These are phyloP conservation scores for Corynascus novoguineensis DNA, from an alignment of 495 filamentous ascomycete genomes.

Conservation along the genomic window DNA sequence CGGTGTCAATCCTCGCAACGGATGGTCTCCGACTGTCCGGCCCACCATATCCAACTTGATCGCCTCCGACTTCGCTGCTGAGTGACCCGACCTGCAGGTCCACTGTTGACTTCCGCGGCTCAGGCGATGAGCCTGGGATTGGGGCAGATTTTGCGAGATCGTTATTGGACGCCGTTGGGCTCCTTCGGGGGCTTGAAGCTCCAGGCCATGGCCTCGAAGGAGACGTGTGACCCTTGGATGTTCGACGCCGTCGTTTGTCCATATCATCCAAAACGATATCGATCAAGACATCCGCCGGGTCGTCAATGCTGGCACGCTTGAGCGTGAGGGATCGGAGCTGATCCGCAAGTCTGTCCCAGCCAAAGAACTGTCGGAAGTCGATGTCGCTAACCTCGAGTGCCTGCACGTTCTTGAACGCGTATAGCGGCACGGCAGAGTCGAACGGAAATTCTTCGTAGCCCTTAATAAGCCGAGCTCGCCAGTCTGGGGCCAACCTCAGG, in stretches of 20 bases:
- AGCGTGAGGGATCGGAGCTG: constrained; percentile 85
- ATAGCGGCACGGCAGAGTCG: constrained; percentile 91
- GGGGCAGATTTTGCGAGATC: constrained; percentile 56
- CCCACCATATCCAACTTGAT: constrained; percentile 29
- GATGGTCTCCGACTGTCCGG: constrained; percentile 39
- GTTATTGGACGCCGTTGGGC: constrained; percentile 48
- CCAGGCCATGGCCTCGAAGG: constrained; percentile 63
- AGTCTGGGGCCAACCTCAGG: constrained; percentile 80
- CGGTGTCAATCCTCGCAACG: constrained; percentile 34
- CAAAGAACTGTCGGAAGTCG: constrained; percentile 93
- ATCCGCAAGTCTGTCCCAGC: constrained; percentile 90
- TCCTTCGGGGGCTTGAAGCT: constrained; percentile 52
- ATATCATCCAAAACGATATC: constrained; percentile 94
- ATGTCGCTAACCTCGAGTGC: constrained; percentile 89
- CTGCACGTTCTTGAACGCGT: constrained; percentile 93
- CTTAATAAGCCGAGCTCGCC: constrained; percentile 76
- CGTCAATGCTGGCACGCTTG: constrained; percentile 80
- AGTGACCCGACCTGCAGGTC: constrained; percentile 44
- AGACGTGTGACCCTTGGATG: constrained; percentile 76
- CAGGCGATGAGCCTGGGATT: constrained; percentile 65
- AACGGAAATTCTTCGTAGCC: constrained; percentile 98
- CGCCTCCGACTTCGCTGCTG: constrained; percentile 37
- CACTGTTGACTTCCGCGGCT: constrained; percentile 42
- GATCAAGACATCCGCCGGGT: constrained; percentile 82
- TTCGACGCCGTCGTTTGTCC: constrained; percentile 80